Base-by-base conservation (phyloP, 495 filamentous ascomycete genomes). In the Aspergillus sparsus region DNA sequence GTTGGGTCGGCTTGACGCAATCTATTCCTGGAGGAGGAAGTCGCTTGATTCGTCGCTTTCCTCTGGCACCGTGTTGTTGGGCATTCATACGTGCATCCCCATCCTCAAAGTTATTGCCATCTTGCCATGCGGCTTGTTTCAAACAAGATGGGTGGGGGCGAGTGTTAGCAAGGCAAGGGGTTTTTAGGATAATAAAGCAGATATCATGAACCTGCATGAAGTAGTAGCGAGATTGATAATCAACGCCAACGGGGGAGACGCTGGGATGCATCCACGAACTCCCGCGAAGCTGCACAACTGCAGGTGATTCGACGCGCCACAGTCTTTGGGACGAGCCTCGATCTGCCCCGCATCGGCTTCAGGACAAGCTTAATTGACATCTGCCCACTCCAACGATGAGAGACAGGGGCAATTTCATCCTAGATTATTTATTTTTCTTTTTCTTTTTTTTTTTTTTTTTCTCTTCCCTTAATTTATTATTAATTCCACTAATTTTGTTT, bases 1-100 rank as follows among this genome's bases (percentile, higher is more conserved):
- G 21, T 35, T 55, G 18, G 53, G 49, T 61, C 42, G 32, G 33
- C 49, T 55, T 15, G 49, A 63, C 55, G 44, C 62, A 61, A 58
- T 58, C 54, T 41, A 65, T 39, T 36, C 49, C 49, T 49, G 34
- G 47, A 32, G 5, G 44, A 64, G 54, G 36, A 41, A 49, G 10
- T 7, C 32, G 16, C 27, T 55, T 71, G 67, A 74, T 74, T 74
- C 67, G 71, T 62, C 62, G 67, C 65, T 64, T 55, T 64, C 58
- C 58, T 68, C 57, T 66, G 55, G 61, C 64, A 67, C 59, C 44
- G 62, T 62, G 68, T 70, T 67, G 64, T 74, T 74, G 71, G 69
- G 71, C 71, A 74, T 70, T 68, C 67, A 71, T 71, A 63, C 69
- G 57, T 74, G 69, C 71, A 70, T 63, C 44, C 16, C 21, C 35